A percentile compares a stretch with the other conserved stretches of the same genome.
phyloP scores from a whole-genome alignment of 768 basidiomycete species.

The Auriscalpium vulgare region DNA sequence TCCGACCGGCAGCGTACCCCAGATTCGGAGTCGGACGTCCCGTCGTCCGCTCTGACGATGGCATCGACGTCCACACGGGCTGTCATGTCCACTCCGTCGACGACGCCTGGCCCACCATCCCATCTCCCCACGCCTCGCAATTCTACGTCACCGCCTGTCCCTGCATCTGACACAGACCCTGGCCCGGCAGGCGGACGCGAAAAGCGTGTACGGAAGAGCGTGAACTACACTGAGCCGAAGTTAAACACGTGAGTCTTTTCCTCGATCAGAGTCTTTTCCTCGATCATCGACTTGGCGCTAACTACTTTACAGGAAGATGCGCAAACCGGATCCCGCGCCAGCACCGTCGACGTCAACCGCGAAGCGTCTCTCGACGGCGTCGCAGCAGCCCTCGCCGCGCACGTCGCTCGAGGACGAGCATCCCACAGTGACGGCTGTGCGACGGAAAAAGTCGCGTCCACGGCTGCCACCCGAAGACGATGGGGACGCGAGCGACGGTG shows the following conservation, averaged over 20 bases:
- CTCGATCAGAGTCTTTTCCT: conserved; percentile 31
- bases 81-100: conserved; percentile 34
- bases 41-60: conserved; percentile 23
- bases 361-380: conserved; percentile 21
- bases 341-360: conserved; percentile 26
- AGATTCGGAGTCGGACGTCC: conserved; percentile 11
- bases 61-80: conserved; percentile 27
- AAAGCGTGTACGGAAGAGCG: conserved; percentile 64
- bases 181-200: conserved; percentile 27
- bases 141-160: conserved; percentile 25
- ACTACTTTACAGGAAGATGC: conserved; percentile 62
- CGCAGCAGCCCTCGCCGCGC: conserved; percentile 13
- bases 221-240: conserved; percentile 85
- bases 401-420: conserved; percentile 15
- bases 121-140: conserved; percentile 38
- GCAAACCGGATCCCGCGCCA: conserved; percentile 62
- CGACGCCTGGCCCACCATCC: conserved; percentile 31
- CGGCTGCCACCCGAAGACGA: conserved; percentile 42
- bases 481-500: conserved; percentile 51
- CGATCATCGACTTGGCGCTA: neutral
- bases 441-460: conserved; percentile 48
- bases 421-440: conserved; percentile 22
- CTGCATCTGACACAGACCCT: conserved; percentile 13
- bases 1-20: conserved; percentile 3
- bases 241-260: conserved; percentile 66